Evolutionary conservation across 2,329 filamentous ascomycete genomes (phyloP).

Genomic region (Cyanodermella asteris): DNA sequence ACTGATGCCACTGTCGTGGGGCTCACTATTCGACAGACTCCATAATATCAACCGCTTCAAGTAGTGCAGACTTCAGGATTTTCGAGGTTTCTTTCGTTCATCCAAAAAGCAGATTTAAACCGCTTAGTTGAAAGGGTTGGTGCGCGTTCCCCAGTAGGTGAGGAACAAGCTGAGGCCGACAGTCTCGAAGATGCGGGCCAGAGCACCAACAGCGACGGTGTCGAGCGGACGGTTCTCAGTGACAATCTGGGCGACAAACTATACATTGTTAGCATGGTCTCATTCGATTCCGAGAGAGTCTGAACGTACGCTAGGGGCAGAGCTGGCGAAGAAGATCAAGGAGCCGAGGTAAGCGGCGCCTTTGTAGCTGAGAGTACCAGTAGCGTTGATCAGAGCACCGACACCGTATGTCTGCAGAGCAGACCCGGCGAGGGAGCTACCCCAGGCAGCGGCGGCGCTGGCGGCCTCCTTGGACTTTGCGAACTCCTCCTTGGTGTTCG

Average conservation of each 20-base stretch:
- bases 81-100: no score
- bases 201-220: slow-evolving; percentile 63
- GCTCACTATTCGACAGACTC: no score
- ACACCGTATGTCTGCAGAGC: slow-evolving; percentile 78
- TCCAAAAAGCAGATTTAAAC: no score
- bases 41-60: no score
- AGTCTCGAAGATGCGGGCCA: slow-evolving; percentile 79
- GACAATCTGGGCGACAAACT: slow-evolving; percentile 74
- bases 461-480: slow-evolving; percentile 79
- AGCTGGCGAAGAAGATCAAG: slow-evolving; percentile 77
- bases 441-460: slow-evolving; percentile 71
- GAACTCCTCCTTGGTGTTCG: slow-evolving; percentile 95
- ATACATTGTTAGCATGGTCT: slow-evolving; percentile 8
- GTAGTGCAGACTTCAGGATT: no score
- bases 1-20: no score
- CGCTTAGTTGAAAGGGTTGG: slow-evolving; percentile 66
- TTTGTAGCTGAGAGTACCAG: slow-evolving; percentile 88
- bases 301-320: slow-evolving; percentile 58
- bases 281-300: neutral
- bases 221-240: slow-evolving; percentile 83
- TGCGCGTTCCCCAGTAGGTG: slow-evolving; percentile 93
- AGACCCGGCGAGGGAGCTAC: slow-evolving; percentile 72
- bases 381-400: slow-evolving; percentile 79
- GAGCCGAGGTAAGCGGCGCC: slow-evolving; percentile 82
- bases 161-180: slow-evolving; percentile 79